Conservation (phyloP, 495 filamentous ascomycete genomes). For the Tetracladium marchalianum region DNA sequence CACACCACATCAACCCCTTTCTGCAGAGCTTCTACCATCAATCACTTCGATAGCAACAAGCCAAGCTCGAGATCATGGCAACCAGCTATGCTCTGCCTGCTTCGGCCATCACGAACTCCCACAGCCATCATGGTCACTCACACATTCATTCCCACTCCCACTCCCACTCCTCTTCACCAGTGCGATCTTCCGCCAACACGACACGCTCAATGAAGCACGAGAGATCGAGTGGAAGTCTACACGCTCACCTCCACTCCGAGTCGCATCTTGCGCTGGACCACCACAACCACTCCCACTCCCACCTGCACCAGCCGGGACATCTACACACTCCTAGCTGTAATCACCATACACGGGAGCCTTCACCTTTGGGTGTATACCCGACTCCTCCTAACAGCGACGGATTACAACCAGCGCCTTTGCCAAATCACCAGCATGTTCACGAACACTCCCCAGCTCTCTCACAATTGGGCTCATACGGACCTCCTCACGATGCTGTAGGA, state of each 20-base stretch:
- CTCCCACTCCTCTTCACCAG: conserved; percentile 16
- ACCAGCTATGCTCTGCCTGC: conserved; percentile 41
- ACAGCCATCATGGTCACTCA: conserved; percentile 27
- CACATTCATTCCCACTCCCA: conserved; percentile 30
- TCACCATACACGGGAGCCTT: conserved; percentile 3
- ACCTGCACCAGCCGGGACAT: conserved; percentile 19
- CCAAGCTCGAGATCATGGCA: conserved; percentile 27
- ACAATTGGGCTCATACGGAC: conserved; percentile 1
- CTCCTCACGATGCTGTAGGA: conserved; percentile 5
- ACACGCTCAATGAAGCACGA: conserved; percentile 14
- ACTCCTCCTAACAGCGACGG: conserved; percentile 14
- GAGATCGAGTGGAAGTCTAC: conserved; percentile 17
- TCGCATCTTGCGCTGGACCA: conserved; percentile 26
- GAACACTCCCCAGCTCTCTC: conserved; percentile 4
- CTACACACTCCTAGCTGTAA: not conserved
- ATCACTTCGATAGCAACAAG: conserved; percentile 8
- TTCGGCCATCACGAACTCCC: conserved; percentile 32
- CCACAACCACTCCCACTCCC: conserved; percentile 25
- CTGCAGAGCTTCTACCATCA: too few relatives aligned
- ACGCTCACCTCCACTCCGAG: conserved; percentile 25
- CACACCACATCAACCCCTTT: too few relatives aligned
- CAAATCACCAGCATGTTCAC: conserved; percentile 6
- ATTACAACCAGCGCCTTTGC: conserved; percentile 4
- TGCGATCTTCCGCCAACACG: conserved; percentile 8
- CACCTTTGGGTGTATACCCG: conserved; percentile 3